Base-by-base conservation (phyloP, 495 filamentous ascomycete genomes). In the Symbiotaphrina buchneri region DNA sequence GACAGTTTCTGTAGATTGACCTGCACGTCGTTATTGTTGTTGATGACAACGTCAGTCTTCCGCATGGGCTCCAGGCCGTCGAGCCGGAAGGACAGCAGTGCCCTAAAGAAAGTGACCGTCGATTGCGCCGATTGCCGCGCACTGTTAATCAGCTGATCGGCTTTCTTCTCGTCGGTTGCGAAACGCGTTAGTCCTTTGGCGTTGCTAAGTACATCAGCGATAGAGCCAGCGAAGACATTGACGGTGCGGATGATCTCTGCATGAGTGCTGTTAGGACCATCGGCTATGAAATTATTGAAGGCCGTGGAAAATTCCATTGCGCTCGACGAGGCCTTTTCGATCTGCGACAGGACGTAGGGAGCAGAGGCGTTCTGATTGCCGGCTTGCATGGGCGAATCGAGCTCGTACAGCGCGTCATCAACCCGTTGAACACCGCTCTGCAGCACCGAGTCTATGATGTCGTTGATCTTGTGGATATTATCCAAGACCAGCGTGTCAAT, bases 301-400 rank as follows among this genome's bases (percentile, higher is more conserved):
- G 87, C 71, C 2, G 85, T 94, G 0, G 85, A 84, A 47, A 97
- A 97, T 43, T 95, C 87, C 32, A 79, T 95, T 3, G 85, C 81
- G 34, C 70, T 91, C 10, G 80, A 66, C n/a, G 79, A 80, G 0
- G 87, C 87, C 54, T 94, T 97, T 48, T 97, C 87, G 30, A 93
- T 79, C 49, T 94, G 87, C 1, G 85, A 94, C 13, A 94, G 60
- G 14, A 97, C 82, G 46, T 91, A 94, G 1, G 83, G 67, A n/a
- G 87, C 80, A 17, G 84, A 90, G 2, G 87, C 87, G 42, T 84
- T 95, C 56, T 94, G 85, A 54, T 97, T 97, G 43, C 87, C 87
- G 26, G 87, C 87, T 49, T 94, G 85, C 82, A 92, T 95, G 31
- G 76, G 71, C 3, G 87, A 94, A 48, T 97, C 87, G 17, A 97